Base-by-base conservation (phyloP, 352 stramenopile genomes). In the Pythium phragmiticola region DNA sequence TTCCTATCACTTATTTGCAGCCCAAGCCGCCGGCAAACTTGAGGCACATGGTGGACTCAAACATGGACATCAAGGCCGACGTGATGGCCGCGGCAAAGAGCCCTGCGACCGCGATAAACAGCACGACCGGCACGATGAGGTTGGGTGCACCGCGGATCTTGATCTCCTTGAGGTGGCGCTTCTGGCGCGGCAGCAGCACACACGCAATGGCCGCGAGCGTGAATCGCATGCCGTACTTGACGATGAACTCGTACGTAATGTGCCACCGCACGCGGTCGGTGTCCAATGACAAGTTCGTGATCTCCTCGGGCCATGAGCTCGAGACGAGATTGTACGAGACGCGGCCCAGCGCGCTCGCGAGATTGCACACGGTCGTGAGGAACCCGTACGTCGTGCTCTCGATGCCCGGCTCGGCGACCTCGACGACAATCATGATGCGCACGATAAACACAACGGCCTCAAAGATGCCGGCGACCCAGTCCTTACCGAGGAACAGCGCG, bases 341-440 rank as follows among this genome's bases (percentile, higher is more conserved):
- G 4, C 17, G 8, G 3, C 59, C 54, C 23, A 74, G 19, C 3
- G 49, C 58, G 16, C 8, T 65, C 13, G 41, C 58, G 23, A 74
- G 39, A 46, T 71, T 70, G 48, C 47, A 65, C 11, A 74, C 57
- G 2, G 68, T 70, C 12, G 68, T 74, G 16, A 71, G 34, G 41
- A 74, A 63, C 26, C 61, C 63, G 39, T 68, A 72, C n/a, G 23
- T 65, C 4, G 54, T 72, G 52, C 57, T 66, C 54, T 72, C 65
- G 5, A 72, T 53, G 3, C 65, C 65, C 1, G 65, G 59, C 21
- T 66, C 65, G 19, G 65, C 30, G 1, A 39, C 48, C 48, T 72
- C 65, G 14, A 72, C 65, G 19, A 63, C 23, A 34, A 67, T 58
- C 39, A 72, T 58, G 23, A 64, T 33, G 1, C 58, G 57, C 0